Evolutionary conservation across 805 yeast species (phyloP).

Genomic region (Cyberlindnera bimundalis): DNA sequence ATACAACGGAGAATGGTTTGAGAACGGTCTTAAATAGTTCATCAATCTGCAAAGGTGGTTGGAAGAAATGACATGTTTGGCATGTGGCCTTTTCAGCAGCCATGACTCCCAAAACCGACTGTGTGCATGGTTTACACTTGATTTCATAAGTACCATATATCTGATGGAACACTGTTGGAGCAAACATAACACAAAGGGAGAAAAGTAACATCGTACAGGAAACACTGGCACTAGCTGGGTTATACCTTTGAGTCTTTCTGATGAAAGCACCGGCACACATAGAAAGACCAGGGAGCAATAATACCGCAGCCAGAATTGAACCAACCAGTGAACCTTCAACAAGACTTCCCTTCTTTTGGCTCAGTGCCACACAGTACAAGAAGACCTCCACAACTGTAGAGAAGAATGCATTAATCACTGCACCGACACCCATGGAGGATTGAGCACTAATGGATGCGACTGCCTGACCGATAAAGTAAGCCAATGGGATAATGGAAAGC

Average conservation of each 20-base stretch:
- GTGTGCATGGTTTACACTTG: conserved; percentile 56
- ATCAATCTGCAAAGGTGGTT: conserved; percentile 72
- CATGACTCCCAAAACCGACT: conserved; percentile 5
- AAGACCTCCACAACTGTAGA: conserved; percentile 94
- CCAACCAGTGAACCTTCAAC: conserved; percentile 98
- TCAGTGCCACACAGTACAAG: conserved; percentile 85
- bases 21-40: conserved; percentile 62
- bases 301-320: conserved; percentile 86
- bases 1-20: conserved; percentile 76
- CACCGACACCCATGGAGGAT: conserved; percentile 98
- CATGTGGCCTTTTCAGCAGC: conserved; percentile 42
- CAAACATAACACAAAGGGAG: conserved; percentile 86
- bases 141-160: conserved; percentile 86
- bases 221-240: conserved; percentile 95
- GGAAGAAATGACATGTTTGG: conserved; percentile 69
- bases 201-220: conserved; percentile 92
- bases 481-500: conserved; percentile 85
- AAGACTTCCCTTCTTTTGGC: conserved; percentile 77
- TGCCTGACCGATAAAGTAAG: conserved; percentile 97
- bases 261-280: conserved; percentile 97
- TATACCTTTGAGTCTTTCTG: conserved; percentile 90
- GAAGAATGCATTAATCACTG: conserved; percentile 95
- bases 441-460: conserved; percentile 99
- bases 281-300: conserved; percentile 87
- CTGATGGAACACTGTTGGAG: conserved; percentile 87